Base-by-base conservation (phyloP, 2,329 filamentous ascomycete species). In the Aschersonia sp. region DNA sequence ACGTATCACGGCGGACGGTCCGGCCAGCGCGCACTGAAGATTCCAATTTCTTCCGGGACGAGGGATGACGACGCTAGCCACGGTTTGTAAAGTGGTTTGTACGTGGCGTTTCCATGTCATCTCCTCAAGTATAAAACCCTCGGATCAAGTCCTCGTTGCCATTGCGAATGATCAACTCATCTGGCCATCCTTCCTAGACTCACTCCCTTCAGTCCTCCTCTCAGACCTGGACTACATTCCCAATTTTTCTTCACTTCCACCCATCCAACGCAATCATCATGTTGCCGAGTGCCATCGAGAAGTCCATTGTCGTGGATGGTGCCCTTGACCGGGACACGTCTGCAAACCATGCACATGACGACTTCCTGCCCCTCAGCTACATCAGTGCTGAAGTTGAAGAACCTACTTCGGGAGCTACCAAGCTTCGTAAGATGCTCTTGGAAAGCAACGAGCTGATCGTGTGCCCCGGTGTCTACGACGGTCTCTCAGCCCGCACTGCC, bases 381-480 rank as follows among this genome's bases (percentile, higher is more conserved):
- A 46, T 53, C 44, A 45, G 45, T 44, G 30, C 44, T 10, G 44
- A 49, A 31, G 45, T 55, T 3, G 45, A 50, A 9, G 30, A 51
- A 48, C 53, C 55, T 20, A 48, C 48, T n/a, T 50, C 52, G n/a
- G 58, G 52, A 5, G 60, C 59, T 42, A 58, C 63, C 20, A 63
- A 59, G 53, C 65, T 73, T 42, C 65, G 69, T 44, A 57, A 64
- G 43, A 63, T 66, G 51, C 59, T 74, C 28, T 58, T 59, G 1
- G 61, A 69, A 38, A 58, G 62, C 20, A 59, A 65, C 30, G 63
- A 68, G 45, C 61, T 74, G 43, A 57, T 84, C 42, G 70, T 82
- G 4, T 79, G 75, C 50, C 80, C 80, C 0, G 80, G 81, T 43
- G 80, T 85, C 2, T 83, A 83, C 55, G 81, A 85, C 66, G 81